Evolutionary conservation across 345 rosid genomes (phyloP).

Genomic region (Passiflora organensis): DNA sequence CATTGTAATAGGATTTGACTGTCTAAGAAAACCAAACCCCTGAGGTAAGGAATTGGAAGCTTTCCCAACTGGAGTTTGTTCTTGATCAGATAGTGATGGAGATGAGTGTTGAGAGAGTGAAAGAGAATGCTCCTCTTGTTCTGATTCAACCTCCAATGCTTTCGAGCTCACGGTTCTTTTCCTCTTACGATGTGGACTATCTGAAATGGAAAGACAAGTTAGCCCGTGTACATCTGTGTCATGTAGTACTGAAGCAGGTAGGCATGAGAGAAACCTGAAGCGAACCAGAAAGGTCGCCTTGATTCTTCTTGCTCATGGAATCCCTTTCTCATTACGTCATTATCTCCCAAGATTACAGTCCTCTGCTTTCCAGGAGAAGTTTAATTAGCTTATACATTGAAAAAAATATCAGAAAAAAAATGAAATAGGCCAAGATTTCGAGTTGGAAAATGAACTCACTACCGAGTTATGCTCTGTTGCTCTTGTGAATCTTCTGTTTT

Average conservation of each 20-base stretch:
- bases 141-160: slow-evolving; percentile 45
- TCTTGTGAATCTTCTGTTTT: slow-evolving; percentile 25
- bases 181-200: slow-evolving; percentile 35
- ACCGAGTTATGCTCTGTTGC: slow-evolving; percentile 27
- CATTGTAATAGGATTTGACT: slow-evolving; percentile 25
- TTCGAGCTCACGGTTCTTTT: slow-evolving; percentile 26
- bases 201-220: slow-evolving; percentile 22
- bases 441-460: slow-evolving; percentile 3
- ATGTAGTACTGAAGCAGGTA: background rate
- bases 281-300: slow-evolving; percentile 22
- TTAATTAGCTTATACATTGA: slow-evolving; percentile 1
- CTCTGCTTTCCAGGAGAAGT: slow-evolving; percentile 24
- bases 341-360: slow-evolving; percentile 8
- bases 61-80: slow-evolving; percentile 37
- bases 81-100: slow-evolving; percentile 68
- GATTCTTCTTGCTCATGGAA: slow-evolving; percentile 26
- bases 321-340: slow-evolving; percentile 12
- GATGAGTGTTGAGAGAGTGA: slow-evolving; percentile 65
- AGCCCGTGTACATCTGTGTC: no score
- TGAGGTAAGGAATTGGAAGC: slow-evolving; percentile 20
- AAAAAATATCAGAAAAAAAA: slow-evolving; percentile 1
- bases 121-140: slow-evolving; percentile 68
- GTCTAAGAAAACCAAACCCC: slow-evolving; percentile 40
- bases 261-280: slow-evolving; percentile 32
- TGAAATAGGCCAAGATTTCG: slow-evolving; percentile 1